A percentile compares a stretch with the other conserved stretches of the same genome.
Evolutionary conservation across 768 basidiomycete species (phyloP).

Genomic region (Harrya chromipes): DNA sequence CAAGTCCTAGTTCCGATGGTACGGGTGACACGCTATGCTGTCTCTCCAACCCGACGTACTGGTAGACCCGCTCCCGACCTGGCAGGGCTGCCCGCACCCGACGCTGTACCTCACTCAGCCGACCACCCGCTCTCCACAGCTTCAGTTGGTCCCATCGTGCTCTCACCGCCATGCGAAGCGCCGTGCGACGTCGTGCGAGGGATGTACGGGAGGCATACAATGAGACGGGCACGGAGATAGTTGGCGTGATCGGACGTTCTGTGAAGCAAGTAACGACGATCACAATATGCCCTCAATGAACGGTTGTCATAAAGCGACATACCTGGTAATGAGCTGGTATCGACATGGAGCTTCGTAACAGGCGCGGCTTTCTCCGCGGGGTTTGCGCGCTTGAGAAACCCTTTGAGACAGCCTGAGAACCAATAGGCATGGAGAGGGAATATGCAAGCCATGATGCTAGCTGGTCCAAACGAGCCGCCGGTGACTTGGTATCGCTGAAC

Average conservation of each 20-base stretch:
- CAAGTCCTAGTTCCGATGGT: not conserved
- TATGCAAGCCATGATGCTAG: constrained; percentile 37
- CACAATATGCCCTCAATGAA: not conserved
- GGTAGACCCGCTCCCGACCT: constrained; percentile 26
- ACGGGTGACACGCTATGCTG: not conserved
- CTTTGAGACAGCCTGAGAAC: constrained; percentile 50
- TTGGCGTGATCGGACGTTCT: constrained; percentile 19
- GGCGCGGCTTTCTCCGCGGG: not conserved
- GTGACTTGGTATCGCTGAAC: constrained; percentile 29
- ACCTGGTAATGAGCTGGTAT: constrained; percentile 9
- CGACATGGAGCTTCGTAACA: constrained; percentile 1
- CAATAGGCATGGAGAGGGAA: constrained; percentile 52
- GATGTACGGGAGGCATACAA: constrained; percentile 19
- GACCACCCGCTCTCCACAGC: constrained; percentile 26
- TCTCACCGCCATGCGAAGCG: constrained; percentile 27
- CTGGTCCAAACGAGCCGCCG: constrained; percentile 38
- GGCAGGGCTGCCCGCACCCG: constrained; percentile 29
- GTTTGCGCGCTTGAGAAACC: constrained; percentile 38
- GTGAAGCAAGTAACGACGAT: not conserved
- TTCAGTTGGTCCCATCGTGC: constrained; percentile 29
- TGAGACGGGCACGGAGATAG: constrained; percentile 1
- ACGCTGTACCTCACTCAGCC: constrained; percentile 27
- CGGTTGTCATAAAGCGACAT: not conserved
- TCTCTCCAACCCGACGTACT: constrained; percentile 29
- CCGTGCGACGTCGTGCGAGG: constrained; percentile 26